phyloP scores from a whole-genome alignment of 805 yeast species.

The Wickerhamiella occidentalis region DNA sequence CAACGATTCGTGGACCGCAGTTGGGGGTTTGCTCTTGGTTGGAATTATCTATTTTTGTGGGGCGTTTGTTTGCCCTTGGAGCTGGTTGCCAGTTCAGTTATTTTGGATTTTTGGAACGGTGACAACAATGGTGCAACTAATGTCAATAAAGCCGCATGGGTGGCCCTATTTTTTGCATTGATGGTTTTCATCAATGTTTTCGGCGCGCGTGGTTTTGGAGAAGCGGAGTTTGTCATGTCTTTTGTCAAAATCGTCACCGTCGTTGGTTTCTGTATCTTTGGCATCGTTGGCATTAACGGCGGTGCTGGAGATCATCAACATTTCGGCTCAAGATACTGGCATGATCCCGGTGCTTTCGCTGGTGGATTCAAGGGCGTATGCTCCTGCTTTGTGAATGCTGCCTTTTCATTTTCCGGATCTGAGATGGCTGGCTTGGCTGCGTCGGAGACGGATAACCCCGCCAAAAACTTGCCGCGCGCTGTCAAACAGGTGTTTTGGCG shows the following conservation, averaged over 20 bases:
- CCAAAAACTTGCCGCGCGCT: constrained; percentile 50
- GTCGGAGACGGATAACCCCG: constrained; percentile 54
- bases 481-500: constrained; percentile 68
- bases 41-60: constrained; percentile 55
- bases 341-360: constrained; percentile 47
- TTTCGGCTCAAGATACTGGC: constrained; percentile 49
- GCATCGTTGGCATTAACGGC: constrained; percentile 41
- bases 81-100: constrained; percentile 45
- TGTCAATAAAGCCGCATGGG: constrained; percentile 45
- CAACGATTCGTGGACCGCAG: constrained; percentile 49
- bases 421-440: constrained; percentile 58
- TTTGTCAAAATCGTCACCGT: constrained; percentile 47
- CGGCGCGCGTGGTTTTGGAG: constrained; percentile 51
- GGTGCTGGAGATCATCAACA: constrained; percentile 46
- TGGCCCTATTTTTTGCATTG: constrained; percentile 41
- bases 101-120: constrained; percentile 42
- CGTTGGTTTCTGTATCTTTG: constrained; percentile 49
- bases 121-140: constrained; percentile 24
- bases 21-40: constrained; percentile 55
- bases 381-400: constrained; percentile 54
- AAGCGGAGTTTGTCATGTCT: constrained; percentile 52
- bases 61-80: constrained; percentile 51
- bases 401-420: constrained; percentile 53
- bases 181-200: constrained; percentile 41
- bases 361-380: constrained; percentile 57